These are phyloP conservation scores for Amauroascus verrucosus DNA, from an alignment of 2,329 filamentous ascomycete genomes.

Conservation along the genomic window DNA sequence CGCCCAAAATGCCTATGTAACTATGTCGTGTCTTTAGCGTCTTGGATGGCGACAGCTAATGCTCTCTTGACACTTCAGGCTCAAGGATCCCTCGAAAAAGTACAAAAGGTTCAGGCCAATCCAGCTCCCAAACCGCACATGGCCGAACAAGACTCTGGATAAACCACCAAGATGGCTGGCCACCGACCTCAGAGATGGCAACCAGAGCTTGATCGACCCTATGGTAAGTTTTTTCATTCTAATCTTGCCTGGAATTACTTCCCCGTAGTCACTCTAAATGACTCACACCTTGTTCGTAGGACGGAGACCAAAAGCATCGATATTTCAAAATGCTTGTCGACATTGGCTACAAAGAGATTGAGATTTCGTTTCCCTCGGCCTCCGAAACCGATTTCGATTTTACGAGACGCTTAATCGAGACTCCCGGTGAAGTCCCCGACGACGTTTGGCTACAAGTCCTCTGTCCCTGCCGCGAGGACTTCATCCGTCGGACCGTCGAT, in stretches of 20 bases:
- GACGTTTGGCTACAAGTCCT: slow-evolving; percentile 90
- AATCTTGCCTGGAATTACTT: too few relatives aligned
- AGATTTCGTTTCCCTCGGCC: slow-evolving; percentile 89
- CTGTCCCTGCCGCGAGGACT: slow-evolving; percentile 80
- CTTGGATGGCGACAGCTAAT: neutral
- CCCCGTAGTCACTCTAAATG: neutral
- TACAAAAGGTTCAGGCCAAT: slow-evolving; percentile 40
- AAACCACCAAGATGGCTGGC: slow-evolving; percentile 86
- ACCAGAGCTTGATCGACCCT: slow-evolving; percentile 84
- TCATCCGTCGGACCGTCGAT: slow-evolving; percentile 82
- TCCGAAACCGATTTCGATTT: slow-evolving; percentile 96
- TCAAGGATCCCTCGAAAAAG: slow-evolving; percentile 42
- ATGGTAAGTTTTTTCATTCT: slow-evolving; percentile 53
- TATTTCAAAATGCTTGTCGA: slow-evolving; percentile 93
- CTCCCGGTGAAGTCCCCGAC: slow-evolving; percentile 69
- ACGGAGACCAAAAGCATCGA: slow-evolving; percentile 84
- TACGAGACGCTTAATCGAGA: slow-evolving; percentile 74
- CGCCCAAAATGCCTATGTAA: slow-evolving; percentile 19
- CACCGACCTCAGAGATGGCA: slow-evolving; percentile 81
- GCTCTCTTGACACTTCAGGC: slow-evolving; percentile 25
- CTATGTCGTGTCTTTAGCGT: neutral
- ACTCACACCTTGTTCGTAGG: slow-evolving; percentile 41
- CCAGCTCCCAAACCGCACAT: slow-evolving; percentile 49
- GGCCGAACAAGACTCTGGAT: slow-evolving; percentile 71
- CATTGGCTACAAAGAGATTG: slow-evolving; percentile 94